Evolutionary conservation across 768 basidiomycete species (phyloP).

Genomic region (Phanerodontia chrysosporium): DNA sequence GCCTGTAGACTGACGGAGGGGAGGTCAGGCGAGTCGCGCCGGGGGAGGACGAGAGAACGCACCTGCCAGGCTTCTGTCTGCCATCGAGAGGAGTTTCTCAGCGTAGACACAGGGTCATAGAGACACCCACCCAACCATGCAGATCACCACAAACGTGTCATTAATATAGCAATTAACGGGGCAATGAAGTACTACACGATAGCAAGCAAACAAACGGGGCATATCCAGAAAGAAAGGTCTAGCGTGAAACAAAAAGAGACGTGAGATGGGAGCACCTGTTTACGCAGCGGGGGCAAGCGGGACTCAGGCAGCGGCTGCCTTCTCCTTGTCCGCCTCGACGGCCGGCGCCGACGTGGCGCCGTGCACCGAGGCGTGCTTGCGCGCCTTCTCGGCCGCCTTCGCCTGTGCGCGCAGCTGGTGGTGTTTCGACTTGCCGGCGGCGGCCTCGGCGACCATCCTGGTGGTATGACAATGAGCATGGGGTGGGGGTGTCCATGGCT

Average conservation of each 20-base stretch:
- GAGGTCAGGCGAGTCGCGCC: too few species aligned
- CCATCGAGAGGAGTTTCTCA: too few species aligned
- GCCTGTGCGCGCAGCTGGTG: conserved; percentile 27
- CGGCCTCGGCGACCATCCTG: conserved; percentile 87
- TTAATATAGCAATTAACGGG: not conserved
- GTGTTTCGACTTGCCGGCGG: conserved; percentile 66
- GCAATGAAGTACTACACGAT: not conserved
- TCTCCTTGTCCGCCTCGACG: not conserved
- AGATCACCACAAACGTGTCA: not conserved
- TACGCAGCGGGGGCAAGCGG: too few species aligned
- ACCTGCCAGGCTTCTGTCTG: too few species aligned
- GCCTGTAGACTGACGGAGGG: too few species aligned
- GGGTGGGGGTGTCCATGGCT: not conserved
- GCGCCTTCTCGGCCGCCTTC: conserved; percentile 4
- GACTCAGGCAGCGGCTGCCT: too few species aligned
- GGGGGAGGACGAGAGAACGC: too few species aligned
- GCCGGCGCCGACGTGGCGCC: not conserved
- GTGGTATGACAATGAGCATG: not conserved
- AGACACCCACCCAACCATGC: too few species aligned
- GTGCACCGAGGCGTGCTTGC: not conserved
- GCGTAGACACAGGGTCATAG: too few species aligned
- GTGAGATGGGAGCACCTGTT: too few species aligned
- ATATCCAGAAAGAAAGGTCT: not conserved
- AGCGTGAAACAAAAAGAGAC: not conserved
- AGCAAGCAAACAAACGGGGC: not conserved